phyloP scores from a whole-genome alignment of 352 stramenopile genomes.

The Phytophthora pluvialis region DNA sequence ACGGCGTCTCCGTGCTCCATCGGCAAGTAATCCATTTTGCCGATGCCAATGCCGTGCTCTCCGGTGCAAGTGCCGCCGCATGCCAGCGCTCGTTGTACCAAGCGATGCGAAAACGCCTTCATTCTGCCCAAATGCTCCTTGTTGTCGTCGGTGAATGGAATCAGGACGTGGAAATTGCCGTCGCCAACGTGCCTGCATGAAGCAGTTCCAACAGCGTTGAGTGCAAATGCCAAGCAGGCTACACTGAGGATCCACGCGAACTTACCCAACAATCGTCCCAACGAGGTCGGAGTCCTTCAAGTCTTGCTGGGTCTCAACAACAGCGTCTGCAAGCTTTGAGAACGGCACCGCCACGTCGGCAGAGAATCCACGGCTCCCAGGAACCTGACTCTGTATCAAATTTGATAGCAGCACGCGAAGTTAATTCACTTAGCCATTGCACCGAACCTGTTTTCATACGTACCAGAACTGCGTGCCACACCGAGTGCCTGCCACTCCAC shows the following conservation, averaged over 20 bases:
- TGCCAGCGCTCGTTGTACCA: constrained; percentile 75
- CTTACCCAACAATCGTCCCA: constrained; percentile 90
- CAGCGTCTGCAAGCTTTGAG: constrained; percentile 90
- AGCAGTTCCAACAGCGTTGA: neutral
- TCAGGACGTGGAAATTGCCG: constrained; percentile 97
- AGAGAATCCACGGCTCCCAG: constrained; percentile 77
- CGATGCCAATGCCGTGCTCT: constrained; percentile 95
- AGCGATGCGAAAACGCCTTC: constrained; percentile 84
- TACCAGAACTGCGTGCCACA: constrained; percentile 82
- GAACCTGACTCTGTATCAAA: constrained; percentile 55
- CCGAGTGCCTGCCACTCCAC: constrained; percentile 77
- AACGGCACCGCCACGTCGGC: constrained; percentile 97
- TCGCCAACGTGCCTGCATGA: constrained; percentile 85
- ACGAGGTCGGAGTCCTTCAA: constrained; percentile 85
- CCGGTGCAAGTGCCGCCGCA: constrained; percentile 96
- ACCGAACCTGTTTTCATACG: constrained; percentile 3
- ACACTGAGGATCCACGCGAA: neutral
- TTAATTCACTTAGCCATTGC: neutral
- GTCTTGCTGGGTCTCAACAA: constrained; percentile 92
- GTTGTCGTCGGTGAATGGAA: constrained; percentile 91
- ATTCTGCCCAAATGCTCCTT: constrained; percentile 84
- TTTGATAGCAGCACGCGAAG: neutral
- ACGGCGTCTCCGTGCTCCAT: constrained; percentile 92
- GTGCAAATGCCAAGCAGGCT: neutral
- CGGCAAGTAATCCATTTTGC: constrained; percentile 93